phyloP scores from a whole-genome alignment of 2,329 filamentous ascomycete species.

The Sclerotinia trifoliorum region DNA sequence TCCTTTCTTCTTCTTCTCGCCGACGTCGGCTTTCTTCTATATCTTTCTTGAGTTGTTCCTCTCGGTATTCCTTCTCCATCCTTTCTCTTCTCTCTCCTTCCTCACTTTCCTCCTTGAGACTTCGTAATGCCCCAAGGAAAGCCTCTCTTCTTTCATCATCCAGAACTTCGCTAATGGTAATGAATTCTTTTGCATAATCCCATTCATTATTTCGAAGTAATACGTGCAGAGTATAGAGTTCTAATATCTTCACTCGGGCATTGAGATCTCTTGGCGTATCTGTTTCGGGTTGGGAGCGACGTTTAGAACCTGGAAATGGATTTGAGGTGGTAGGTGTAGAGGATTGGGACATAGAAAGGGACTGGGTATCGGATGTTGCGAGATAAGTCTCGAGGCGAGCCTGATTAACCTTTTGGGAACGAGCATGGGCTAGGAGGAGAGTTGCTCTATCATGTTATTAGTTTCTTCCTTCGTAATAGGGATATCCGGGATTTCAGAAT shows the following conservation, averaged over 20 bases:
- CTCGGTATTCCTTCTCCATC: constrained; percentile 56
- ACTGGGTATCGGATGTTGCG: constrained; percentile 70
- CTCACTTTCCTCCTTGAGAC: constrained; percentile 78
- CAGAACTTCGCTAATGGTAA: constrained; percentile 78
- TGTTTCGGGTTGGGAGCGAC: constrained; percentile 52
- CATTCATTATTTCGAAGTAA: constrained; percentile 92
- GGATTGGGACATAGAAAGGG: constrained; percentile 70
- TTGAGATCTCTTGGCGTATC: constrained; percentile 82
- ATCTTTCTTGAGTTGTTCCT: constrained; percentile 56
- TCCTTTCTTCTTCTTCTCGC: constrained; percentile 59
- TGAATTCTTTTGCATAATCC: constrained; percentile 93
- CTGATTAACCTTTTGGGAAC: constrained; percentile 80
- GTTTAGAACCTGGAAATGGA: constrained; percentile 34
- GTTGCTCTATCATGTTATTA: constrained; percentile 64
- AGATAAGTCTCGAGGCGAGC: constrained; percentile 85
- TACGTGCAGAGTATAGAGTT: constrained; percentile 92
- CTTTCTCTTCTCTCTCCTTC: constrained; percentile 63
- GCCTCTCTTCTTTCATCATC: constrained; percentile 90
- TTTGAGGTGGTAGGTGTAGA: constrained; percentile 59
- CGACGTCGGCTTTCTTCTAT: constrained; percentile 57
- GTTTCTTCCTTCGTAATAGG: constrained; percentile 16
- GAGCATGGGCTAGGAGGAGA: constrained; percentile 84
- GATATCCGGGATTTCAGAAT: constrained; percentile 19
- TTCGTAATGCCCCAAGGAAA: constrained; percentile 82
- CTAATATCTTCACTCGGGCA: constrained; percentile 84